Base-by-base conservation (phyloP, 2,329 filamentous ascomycete species). In the Fusarium drepaniforme region DNA sequence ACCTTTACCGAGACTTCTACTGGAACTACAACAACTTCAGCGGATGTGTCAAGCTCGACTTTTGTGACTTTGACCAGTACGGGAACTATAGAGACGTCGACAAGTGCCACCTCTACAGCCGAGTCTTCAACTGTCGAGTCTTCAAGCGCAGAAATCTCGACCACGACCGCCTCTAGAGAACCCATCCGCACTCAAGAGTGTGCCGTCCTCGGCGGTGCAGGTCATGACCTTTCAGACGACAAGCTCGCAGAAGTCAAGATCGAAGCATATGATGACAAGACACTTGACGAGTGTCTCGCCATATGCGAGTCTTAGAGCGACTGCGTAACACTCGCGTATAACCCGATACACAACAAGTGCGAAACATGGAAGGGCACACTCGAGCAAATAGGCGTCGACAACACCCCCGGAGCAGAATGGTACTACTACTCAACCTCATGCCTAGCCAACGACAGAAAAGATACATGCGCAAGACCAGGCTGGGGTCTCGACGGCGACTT, bases 321-420 rank as follows among this genome's bases (percentile, higher is more conserved):
- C 21, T 53, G 60, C 23, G 30, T 21, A 4, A 51, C 60, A 2
- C 13, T 53, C 3, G 42, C 60, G 15, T 25, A 40, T 35, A 49
- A 63, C 30, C 42, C 42, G 4, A 53, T 21, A 13, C 33, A 7
- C 21, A 33, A 37, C n/a, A 63, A 21, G 30, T 64, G 62, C 49
- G 46, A 64, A 15, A 49, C 35, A 13, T 56, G 33, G 35, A 64
- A 53, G 44, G 62, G 62, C 62, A 64, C 46, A 3, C 33, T 53
- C 18, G 30, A 30, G 6, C 62, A 64, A 37, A 64, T 64, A 21
- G 46, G 46, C 37, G 38, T 35, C n/a, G 62, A 33, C 1, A 30
- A 53, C 5, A 53, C 49, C 0, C 49, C 49, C 18, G 18, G 23
- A 12, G 35, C 62, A 9, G 35, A 23, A 23, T 65, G 61, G 61